Evolutionary conservation across 176 grass and related monocot genomes (phyloP).

Genomic region (Metroxylon sagu): DNA sequence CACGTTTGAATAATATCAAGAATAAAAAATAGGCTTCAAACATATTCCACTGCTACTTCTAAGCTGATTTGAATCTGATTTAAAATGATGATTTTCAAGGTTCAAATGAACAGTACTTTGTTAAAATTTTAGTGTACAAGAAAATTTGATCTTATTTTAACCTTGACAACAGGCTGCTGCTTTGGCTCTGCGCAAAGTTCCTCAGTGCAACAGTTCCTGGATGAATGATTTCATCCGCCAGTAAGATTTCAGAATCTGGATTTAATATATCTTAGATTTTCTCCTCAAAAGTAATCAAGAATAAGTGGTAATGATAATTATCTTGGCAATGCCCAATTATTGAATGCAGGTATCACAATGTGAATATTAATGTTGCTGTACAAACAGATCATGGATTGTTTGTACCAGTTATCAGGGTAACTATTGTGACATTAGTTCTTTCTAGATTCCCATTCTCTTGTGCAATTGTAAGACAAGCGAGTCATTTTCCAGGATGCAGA

Average conservation of each 20-base stretch:
- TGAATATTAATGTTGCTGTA: constrained; percentile 94
- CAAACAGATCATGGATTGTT: constrained; percentile 96
- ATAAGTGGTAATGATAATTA: constrained; percentile 1
- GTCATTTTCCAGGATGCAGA: constrained; percentile 65
- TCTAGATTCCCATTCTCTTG: background rate
- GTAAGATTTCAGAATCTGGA: constrained; percentile 33
- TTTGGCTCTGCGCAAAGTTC: constrained; percentile 87
- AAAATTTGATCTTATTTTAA: too few species aligned
- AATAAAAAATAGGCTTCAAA: too few species aligned
- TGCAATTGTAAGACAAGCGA: too few species aligned
- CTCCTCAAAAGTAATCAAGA: too few species aligned
- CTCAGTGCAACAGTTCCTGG: constrained; percentile 91
- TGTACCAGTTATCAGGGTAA: constrained; percentile 86
- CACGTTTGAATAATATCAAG: too few species aligned
- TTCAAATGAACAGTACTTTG: too few species aligned
- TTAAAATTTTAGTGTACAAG: too few species aligned
- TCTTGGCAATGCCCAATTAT: constrained; percentile 1
- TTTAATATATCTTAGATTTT: too few species aligned
- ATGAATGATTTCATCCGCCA: constrained; percentile 95
- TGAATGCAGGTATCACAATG: constrained; percentile 64
- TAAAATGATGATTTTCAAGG: too few species aligned
- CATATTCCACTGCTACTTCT: too few species aligned
- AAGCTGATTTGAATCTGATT: too few species aligned
- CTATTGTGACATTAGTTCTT: background rate
- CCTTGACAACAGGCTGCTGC: constrained; percentile 57